Conservation (phyloP, 129 eudicot species). For the Chrysanthemum seticuspe region DNA sequence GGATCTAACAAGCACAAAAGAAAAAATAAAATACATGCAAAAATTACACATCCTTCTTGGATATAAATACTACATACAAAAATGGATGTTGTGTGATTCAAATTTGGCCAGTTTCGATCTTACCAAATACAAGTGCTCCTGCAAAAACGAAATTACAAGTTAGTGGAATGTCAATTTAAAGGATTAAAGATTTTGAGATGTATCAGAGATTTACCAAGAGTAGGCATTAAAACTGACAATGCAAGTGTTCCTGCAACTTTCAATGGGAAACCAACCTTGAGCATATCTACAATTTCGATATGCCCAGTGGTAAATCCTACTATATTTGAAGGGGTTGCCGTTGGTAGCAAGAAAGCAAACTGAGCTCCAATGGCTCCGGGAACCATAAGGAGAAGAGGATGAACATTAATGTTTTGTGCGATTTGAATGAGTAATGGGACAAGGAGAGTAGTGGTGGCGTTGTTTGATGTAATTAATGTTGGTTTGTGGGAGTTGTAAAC, state of each 20-base stretch:
- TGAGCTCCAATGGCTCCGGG: conserved; percentile 88
- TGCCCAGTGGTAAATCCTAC: conserved; percentile 80
- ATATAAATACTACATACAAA: not conserved
- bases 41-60: too few species aligned
- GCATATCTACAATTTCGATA: conserved; percentile 67
- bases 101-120: not conserved
- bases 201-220: conserved; percentile 53
- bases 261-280: conserved; percentile 54
- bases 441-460: conserved; percentile 71
- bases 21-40: too few species aligned
- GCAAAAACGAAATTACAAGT: not conserved
- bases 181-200: not conserved
- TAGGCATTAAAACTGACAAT: conserved; percentile 68
- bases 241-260: conserved; percentile 55
- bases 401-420: conserved; percentile 60
- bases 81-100: conserved; percentile 3
- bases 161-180: not conserved
- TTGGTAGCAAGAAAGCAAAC: conserved; percentile 76
- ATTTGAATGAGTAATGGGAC: conserved; percentile 75
- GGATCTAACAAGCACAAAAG: too few species aligned
- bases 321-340: conserved; percentile 79
- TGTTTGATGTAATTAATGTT: conserved; percentile 63
- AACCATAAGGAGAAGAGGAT: conserved; percentile 75
- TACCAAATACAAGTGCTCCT: conserved; percentile 26
- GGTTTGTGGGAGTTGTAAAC: too few species aligned